Base-by-base conservation (phyloP, 2,329 filamentous ascomycete genomes). In the Fusarium veterinarium region DNA sequence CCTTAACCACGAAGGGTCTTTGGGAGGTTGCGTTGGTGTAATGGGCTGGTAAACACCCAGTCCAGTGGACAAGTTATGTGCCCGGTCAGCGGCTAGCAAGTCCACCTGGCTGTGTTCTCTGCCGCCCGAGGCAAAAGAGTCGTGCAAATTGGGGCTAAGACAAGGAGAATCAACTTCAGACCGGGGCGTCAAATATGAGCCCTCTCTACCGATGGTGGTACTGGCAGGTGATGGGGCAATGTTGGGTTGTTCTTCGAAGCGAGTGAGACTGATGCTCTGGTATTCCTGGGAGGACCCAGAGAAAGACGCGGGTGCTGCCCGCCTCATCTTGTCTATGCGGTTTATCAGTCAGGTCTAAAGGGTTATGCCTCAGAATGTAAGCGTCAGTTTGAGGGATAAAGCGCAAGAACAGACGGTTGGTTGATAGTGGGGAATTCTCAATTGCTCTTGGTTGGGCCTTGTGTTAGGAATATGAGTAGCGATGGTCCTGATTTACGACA, bases 51-150 rank as follows among this genome's bases (percentile, higher is more conserved):
- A 60, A 6, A 64, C 38, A 28, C 60, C 55, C 3, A 60, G 44
- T 16, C 60, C 60, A 19, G 25, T 17, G 1, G 33, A 16, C 12
- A 9, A 31, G n/a, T 33, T 25, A 10, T 60, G 37, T 40, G 20
- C 37, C 23, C 44, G 25, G 8, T 60, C 55, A 10, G 55, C 38
- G 25, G 31, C 33, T 13, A 64, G 55, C 5, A 64, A 10, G 1
- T 64, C 28, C 8, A 60, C 60, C 14, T 49, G 60, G n/a, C 60
- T 64, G 9, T 60, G 38, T 8, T 60, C 44, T 25, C 60, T 45
- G 20, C 31, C 55, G 10, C 11, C 10, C 3, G 60, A 38, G 10
- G 44, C 17, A 12, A 41, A 51, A 25, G 31, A 17, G 2, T 49
- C 55, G 3, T 60, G 30, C 11, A 60, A 19, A 7, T 60, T 25